Base-by-base conservation (phyloP, 2,329 filamentous ascomycete genomes). In the Nemania abortiva region DNA sequence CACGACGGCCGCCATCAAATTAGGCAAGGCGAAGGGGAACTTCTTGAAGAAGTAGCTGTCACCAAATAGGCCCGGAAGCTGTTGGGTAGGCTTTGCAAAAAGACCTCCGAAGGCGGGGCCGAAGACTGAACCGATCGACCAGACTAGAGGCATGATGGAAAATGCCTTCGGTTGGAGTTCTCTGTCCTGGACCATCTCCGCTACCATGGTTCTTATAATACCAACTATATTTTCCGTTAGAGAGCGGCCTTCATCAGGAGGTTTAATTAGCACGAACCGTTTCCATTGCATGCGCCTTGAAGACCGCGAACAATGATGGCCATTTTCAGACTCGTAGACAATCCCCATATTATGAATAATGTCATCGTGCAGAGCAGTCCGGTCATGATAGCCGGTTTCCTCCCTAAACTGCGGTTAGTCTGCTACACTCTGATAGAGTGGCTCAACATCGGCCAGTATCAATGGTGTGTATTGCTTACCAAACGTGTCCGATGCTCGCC, bases 121-220 rank as follows among this genome's bases (percentile, higher is more conserved):
- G 73, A 97, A 92, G 45, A 97, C 93, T 42, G 90, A 92, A 0
- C 95, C 95, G 61, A 98, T 84, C 11, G 91, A 94, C 92, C 94
- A 98, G 37, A 89, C 92, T 18, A 98, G 82, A 3, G 95, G 95
- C 95, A 98, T 98, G 54, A 98, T 85, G 72, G 91, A 94, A 80
- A 98, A 98, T 0, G 96, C 96, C 61, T 90, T 86, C 0, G 95
- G 95, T 77, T 98, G 95, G 6, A 97, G 84, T 77, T 94, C 92
- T 78, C 88, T 94, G 79, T 96, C 90, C 0, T 94, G 92, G 1
- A 97, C 94, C 86, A 98, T 90, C 80, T 98, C 95, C 0, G 95
- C 95, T 1, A 98, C 94, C 83, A 96, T 94, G 18, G 94, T 97
- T 72, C 95, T 85, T 71, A 98, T 91, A 70, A 98, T 98, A 1